Base-by-base conservation (phyloP, 805 yeast species). In the Metschnikowia orientalis region DNA sequence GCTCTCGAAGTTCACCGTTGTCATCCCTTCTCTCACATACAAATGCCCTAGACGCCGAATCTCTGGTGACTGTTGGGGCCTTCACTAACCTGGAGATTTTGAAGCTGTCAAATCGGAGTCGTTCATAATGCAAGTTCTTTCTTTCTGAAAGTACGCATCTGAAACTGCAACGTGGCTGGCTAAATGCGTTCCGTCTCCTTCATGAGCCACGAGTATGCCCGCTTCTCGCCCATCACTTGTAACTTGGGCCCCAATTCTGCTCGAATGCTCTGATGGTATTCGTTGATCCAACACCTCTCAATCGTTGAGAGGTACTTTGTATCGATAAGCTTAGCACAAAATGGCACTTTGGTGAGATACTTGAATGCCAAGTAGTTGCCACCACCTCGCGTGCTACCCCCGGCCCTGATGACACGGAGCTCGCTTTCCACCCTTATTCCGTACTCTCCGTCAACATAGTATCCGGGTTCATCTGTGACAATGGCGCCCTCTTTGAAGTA, bases 381-480 rank as follows among this genome's bases (percentile, higher is more conserved):
- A 53, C 43, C 66, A 8, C 22, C 8, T 4, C 48, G 28, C 3
- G 69, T 59, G 26, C 50, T 55, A 1, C 69, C 67, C 18, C 61
- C 8, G 62, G 73, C 24, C 44, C 70, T 70, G 12, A 79, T 76
- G 23, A 75, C 68, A 29, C 80, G 67, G 26, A 92, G 56, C 46
- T 88, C 89, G 53, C 87, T 83, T 59, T 92, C 98, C 35, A 92
- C 76, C 45, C 98, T 71, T 40, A 90, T 74, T 8, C 98, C 98
- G 56, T 74, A 88, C 40, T 80, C 77, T n/a, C 89, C 90, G 47
- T 86, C 95, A 42, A 81, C 77, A 57, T 92, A 92, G 56, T 68
- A 90, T 0, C 98, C 98, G 0, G 98, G 98, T 57, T 92, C 98
- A 59, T 89, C 89, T 31, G 94, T 81, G 24, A 87, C 62, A 15